Evolutionary conservation across 2,329 filamentous ascomycete genomes (phyloP), one percentile per base, ranked within the genome.

Genomic region (Emmonsiellopsis sp.): DNA sequence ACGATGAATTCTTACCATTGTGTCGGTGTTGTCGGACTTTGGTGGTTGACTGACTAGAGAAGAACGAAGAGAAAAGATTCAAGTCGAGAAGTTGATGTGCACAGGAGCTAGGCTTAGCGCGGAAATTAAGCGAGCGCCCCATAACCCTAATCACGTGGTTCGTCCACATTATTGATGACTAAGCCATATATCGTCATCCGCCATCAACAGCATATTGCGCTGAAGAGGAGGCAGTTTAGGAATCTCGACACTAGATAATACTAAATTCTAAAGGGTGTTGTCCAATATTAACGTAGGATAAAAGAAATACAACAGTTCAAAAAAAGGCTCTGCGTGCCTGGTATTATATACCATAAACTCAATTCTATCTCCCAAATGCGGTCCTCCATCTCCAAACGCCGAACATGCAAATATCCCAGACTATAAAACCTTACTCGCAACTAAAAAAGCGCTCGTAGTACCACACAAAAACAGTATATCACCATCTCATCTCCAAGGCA

Each of bases 1-100:
- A 66, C 71, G 64, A 75, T 62, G 72, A 61, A 61, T 74, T 75
- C 81, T 83, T 82, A 84, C 81, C 80, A 83, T 83, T 72, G 69
- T 71, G 74, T 74, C 74, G 71, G 74, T 71, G 71, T 73, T 70
- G 71, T 65, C 73, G 75, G 73, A 70, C 70, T 69, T 68, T 67
- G 72, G 68, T 74, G 71, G 65, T 68, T 68, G 70, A 69, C 72
- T 71, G 70, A 68, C 64, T 52, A 56, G 62, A 65, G 58, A 59
- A 48, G 56, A 59, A 58, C 57, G 62, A 58, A 59, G 56, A 58
- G 59, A 53, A 33, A 49, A 52, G 45, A 47, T 34, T n/a, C 27
- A 49, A 21, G 5, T 5, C 8, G 34, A 14, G 46, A 52, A 39
- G 43, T 10, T 40, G 31, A 43, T 37, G 45, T 53, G 52, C 32